Percentiles rank a stretch among this genome's conserved stretches.
These are phyloP conservation scores for Lojkania enalia DNA, from an alignment of 2,329 filamentous ascomycete species.

Conservation along the genomic window DNA sequence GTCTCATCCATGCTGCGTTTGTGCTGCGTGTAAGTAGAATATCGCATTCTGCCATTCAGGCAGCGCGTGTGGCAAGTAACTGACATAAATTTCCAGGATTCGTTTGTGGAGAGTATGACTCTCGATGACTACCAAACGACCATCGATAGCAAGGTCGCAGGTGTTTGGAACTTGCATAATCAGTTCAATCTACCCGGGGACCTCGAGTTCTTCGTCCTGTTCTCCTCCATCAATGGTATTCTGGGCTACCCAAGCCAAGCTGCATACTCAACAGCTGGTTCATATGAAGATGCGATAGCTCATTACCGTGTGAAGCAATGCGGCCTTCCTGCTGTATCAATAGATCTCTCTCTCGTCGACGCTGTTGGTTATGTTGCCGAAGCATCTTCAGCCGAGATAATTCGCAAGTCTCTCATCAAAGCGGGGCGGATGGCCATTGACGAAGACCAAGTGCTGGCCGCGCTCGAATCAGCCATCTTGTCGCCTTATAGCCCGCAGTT, in stretches of 20 bases:
- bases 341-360: constrained; percentile 9
- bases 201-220: constrained; percentile 16
- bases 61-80: no score
- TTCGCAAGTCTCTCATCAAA: neutral
- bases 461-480: constrained; percentile 6
- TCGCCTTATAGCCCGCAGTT: constrained; percentile 2
- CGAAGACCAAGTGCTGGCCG: constrained; percentile 8
- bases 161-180: constrained; percentile 22
- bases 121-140: neutral
- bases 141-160: constrained; percentile 19
- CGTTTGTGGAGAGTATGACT: constrained; percentile 1
- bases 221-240: constrained; percentile 12
- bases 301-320: constrained; percentile 7
- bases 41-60: no score
- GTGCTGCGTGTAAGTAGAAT: neutral
- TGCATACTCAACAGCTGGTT: constrained; percentile 13
- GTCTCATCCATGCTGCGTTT: neutral
- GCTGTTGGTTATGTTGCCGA: constrained; percentile 8
- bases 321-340: neutral
- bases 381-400: neutral
- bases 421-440: constrained; percentile 1
- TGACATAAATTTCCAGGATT: constrained; percentile 4
- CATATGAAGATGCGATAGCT: constrained; percentile 16
- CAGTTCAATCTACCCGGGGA: neutral
- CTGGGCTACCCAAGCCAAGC: constrained; percentile 10